phyloP scores from a whole-genome alignment of 345 rosid genomes.

The Triadica sebifera region DNA sequence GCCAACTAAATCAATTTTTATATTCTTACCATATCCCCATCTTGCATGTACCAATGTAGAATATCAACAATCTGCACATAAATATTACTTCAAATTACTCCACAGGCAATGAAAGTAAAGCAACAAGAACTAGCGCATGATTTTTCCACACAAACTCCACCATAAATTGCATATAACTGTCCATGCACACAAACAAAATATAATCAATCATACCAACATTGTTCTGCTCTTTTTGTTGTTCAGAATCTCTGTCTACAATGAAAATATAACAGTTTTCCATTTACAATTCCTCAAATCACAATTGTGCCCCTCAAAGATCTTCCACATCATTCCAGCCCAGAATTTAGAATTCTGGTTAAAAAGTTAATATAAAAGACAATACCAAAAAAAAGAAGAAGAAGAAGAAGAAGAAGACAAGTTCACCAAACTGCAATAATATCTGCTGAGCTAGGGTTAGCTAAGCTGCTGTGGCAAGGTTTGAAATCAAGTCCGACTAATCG shows the following conservation, averaged over 20 bases:
- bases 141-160: background rate
- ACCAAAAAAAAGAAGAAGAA: background rate
- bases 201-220: background rate
- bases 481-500: background rate
- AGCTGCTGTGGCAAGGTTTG: background rate
- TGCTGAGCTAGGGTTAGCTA: background rate
- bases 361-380: background rate
- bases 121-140: background rate
- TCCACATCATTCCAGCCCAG: background rate
- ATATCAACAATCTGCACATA: constrained; percentile 73
- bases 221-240: background rate
- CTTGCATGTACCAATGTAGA: constrained; percentile 76
- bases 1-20: background rate
- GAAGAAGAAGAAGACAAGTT: no score
- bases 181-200: background rate
- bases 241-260: background rate
- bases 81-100: constrained; percentile 8
- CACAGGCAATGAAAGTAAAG: background rate
- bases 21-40: constrained; percentile 81
- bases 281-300: background rate
- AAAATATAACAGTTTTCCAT: background rate
- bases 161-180: background rate
- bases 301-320: background rate
- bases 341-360: background rate
- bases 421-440: background rate